Conservation (phyloP, 257 asterid genomes). For the Ocimum tenuiflorum region DNA sequence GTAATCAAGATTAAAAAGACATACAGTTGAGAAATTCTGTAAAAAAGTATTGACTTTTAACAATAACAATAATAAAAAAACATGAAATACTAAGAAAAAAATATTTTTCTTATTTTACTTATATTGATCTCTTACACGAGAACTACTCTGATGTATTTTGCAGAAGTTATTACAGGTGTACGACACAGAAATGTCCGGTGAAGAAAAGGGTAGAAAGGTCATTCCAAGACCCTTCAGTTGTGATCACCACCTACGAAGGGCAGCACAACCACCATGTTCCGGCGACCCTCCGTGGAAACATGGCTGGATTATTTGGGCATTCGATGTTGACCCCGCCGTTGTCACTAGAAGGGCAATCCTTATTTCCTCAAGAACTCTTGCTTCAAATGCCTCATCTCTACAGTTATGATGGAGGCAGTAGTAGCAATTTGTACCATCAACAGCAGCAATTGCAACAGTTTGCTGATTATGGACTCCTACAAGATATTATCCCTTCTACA, state of each 20-base stretch:
- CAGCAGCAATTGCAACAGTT: slow-evolving; percentile 36
- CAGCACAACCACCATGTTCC: slow-evolving; percentile 79
- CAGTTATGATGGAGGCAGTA: slow-evolving; percentile 19
- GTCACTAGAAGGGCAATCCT: slow-evolving; percentile 18
- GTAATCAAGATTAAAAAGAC: too few species aligned
- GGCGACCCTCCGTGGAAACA: slow-evolving; percentile 48
- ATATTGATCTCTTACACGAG: too few species aligned
- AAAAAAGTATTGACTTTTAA: too few species aligned
- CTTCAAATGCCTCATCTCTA: too few species aligned
- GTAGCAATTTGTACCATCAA: slow-evolving; percentile 19
- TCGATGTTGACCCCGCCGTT: slow-evolving; percentile 36
- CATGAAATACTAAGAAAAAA: too few species aligned
- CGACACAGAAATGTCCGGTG: slow-evolving; percentile 69
- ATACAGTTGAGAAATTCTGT: too few species aligned
- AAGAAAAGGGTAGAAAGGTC: slow-evolving; percentile 75
- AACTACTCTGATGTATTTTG: too few species aligned
- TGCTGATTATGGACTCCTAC: slow-evolving; percentile 44
- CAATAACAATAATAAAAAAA: too few species aligned
- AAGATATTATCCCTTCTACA: slow-evolving; percentile 39
- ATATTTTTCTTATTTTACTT: too few species aligned
- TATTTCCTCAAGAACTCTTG: slow-evolving; percentile 37
- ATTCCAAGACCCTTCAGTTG: slow-evolving; percentile 56
- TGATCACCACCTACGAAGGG: slow-evolving; percentile 76
- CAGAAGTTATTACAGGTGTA: slow-evolving; percentile 86
- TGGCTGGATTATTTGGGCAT: slow-evolving; percentile 56